Base-by-base conservation (phyloP, 441 rosid species). In the Gossypium lobatum region DNA sequence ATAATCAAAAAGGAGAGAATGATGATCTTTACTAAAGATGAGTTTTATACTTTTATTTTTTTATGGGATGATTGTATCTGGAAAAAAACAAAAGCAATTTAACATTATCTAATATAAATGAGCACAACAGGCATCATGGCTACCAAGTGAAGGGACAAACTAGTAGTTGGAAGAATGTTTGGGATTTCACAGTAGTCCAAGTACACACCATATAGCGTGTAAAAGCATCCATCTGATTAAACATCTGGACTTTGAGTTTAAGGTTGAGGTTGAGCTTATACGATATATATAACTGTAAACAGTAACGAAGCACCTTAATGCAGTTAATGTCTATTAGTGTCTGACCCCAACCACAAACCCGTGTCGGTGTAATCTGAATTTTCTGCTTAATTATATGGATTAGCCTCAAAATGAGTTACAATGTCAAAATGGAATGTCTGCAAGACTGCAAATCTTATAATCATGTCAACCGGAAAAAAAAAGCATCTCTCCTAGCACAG, bases 1-100 rank as follows among this genome's bases (percentile, higher is more conserved):
- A 16, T 71, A 25, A 50, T 68, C 70, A 77, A 37, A 52, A 53
- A 39, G 50, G 31, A 54, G 62, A 70, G 21, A 71, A 71, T 5
- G 63, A 9, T 1, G 3, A 64, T 9, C 6, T 39, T 18, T 18
- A 64, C 23, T 1, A 20, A 20, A 64, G 53, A 42, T 42, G 17
- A 3, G 1, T 2, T 46, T 9, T 46, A 46, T 4, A 50, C 6
- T 46, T 46, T 46, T 14, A 64, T 6, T 26, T n/a, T 28, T n/a
- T 48, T 14, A 25, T n/a, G 71, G 57, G 59, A 25, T 66, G 37
- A 25, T 46, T 50, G 28, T 64, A 46, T 48, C 57, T 14, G 13
- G 57, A 46, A 66, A 46, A 23, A 9, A 20, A n/a, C 20, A 45
- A n/a, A 13, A 46, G 39, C 37, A 45, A 66, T 11, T 23, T 25